Conservation (phyloP, 2,329 filamentous ascomycete species). For the Stemphylium beticola region DNA sequence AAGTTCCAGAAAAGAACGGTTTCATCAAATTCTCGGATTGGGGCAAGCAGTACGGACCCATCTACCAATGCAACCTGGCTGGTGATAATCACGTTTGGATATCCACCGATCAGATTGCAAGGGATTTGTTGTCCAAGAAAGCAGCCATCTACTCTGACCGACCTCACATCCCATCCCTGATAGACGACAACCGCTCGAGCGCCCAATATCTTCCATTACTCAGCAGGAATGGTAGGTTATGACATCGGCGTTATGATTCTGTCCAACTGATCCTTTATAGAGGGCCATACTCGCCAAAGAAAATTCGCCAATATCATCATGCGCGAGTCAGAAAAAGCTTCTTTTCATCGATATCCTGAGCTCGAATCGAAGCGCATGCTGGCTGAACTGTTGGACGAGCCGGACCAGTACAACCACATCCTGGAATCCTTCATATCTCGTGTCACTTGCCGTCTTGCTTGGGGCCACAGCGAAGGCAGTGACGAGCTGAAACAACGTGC, state of each 20-base stretch:
- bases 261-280: constrained; percentile 31
- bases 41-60: constrained; percentile 53
- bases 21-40: constrained; percentile 56
- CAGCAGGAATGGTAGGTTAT: constrained; percentile 49
- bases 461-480: constrained; percentile 53
- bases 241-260: background rate
- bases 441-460: constrained; percentile 56
- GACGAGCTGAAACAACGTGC: constrained; percentile 57
- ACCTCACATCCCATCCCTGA: constrained; percentile 53
- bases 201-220: constrained; percentile 55
- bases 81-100: constrained; percentile 56
- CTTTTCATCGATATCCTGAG: constrained; percentile 54
- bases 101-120: constrained; percentile 51
- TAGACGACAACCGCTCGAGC: constrained; percentile 53
- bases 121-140: constrained; percentile 53
- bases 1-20: constrained; percentile 52
- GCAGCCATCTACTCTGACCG: constrained; percentile 56
- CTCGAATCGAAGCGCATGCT: constrained; percentile 54
- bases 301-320: constrained; percentile 56
- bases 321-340: constrained; percentile 50
- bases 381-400: constrained; percentile 53
- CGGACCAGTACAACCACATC: constrained; percentile 51
- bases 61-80: constrained; percentile 54
- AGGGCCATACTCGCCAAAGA: constrained; percentile 51
- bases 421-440: constrained; percentile 55